phyloP scores from a whole-genome alignment of 106 monocot genomes.

The Amphibolis antarctica region DNA sequence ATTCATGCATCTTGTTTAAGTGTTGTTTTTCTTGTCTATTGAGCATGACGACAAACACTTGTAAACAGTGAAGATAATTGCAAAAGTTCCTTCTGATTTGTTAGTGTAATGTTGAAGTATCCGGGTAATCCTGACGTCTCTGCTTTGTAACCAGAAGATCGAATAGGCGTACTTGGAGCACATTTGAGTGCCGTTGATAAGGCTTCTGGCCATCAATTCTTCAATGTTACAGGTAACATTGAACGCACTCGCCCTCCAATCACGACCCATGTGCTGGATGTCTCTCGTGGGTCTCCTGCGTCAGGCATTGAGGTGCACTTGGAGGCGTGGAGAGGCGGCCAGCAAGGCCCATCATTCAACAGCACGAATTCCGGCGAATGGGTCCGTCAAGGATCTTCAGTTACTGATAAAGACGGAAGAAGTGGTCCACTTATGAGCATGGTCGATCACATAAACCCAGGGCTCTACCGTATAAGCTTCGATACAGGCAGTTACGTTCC shows the following conservation, averaged over 20 bases:
- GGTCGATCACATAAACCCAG: conserved; percentile 29
- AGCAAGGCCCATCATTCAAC: conserved; percentile 28
- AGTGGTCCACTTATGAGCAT: conserved; percentile 56
- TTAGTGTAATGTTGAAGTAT: neutral
- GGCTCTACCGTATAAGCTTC: conserved; percentile 65
- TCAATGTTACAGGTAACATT: conserved; percentile 21
- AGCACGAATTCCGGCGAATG: conserved; percentile 22
- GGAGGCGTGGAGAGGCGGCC: conserved; percentile 53
- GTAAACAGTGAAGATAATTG: too few relatives aligned
- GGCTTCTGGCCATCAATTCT: conserved; percentile 24
- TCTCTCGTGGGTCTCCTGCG: conserved; percentile 59
- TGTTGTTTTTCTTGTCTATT: neutral
- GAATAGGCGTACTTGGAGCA: conserved; percentile 58
- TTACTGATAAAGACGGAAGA: conserved; percentile 64
- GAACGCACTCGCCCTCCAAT: conserved; percentile 63
- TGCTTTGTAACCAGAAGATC: conserved; percentile 31
- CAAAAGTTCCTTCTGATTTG: too few relatives aligned
- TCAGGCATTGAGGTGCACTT: conserved; percentile 60
- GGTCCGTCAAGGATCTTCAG: conserved; percentile 44
- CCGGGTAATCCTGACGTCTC: conserved; percentile 12
- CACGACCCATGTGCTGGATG: conserved; percentile 87
- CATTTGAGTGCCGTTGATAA: conserved; percentile 44
- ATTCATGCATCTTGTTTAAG: too few relatives aligned
- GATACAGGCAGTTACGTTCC: conserved; percentile 55
- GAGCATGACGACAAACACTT: too few relatives aligned